phyloP scores from a whole-genome alignment of 192 early-diverging fungal species.

The Coemansia sp. region DNA sequence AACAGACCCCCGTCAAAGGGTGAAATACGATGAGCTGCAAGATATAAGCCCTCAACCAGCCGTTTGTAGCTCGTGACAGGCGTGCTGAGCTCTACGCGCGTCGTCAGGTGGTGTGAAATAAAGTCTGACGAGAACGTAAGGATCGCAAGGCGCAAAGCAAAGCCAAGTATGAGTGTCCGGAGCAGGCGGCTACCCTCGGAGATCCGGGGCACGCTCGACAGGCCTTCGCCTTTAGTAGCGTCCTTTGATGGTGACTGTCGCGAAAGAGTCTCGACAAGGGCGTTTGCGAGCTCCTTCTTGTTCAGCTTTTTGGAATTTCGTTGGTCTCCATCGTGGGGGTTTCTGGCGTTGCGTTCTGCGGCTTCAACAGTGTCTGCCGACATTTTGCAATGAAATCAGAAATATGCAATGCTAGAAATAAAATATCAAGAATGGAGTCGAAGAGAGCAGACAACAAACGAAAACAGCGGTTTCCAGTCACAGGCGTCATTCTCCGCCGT shows the following conservation, averaged over 20 bases:
- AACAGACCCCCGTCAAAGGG: slow-evolving; percentile 88
- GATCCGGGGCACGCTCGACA: background rate
- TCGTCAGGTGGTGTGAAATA: slow-evolving; percentile 46
- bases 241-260: background rate
- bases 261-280: slow-evolving; percentile 1
- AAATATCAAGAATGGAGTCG: background rate
- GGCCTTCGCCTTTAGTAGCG: background rate
- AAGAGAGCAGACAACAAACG: background rate
- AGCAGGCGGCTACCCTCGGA: slow-evolving; percentile 23
- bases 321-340: slow-evolving; percentile 1
- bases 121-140: slow-evolving; percentile 38
- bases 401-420: background rate
- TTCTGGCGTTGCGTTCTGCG: no score
- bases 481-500: background rate
- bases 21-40: slow-evolving; percentile 68
- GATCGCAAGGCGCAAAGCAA: slow-evolving; percentile 42
- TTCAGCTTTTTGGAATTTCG: background rate
- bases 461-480: no score
- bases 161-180: slow-evolving; percentile 14
- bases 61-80: slow-evolving; percentile 87
- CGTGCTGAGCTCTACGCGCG: slow-evolving; percentile 76
- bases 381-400: background rate
- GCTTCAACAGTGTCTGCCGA: background rate
- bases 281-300: slow-evolving; percentile 1
- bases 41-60: slow-evolving; percentile 79